phyloP scores from a whole-genome alignment of 2,329 filamentous ascomycete genomes.

The Penicillium sp. region DNA sequence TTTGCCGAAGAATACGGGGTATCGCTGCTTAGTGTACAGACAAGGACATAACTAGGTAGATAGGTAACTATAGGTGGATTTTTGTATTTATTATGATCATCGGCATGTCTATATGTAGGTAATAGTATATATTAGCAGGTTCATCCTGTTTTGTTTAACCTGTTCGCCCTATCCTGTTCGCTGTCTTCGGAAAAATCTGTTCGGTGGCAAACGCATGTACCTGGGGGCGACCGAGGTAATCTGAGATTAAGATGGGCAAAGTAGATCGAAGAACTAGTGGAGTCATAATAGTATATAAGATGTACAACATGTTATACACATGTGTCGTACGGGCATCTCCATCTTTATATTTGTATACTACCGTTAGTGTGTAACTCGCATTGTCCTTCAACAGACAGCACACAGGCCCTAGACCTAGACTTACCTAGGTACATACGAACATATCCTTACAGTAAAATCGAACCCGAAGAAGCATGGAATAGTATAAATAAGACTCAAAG shows the following conservation, averaged over 20 bases:
- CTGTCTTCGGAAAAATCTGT: constrained; percentile 9
- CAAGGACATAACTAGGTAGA: not conserved
- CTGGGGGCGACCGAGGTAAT: constrained; percentile 3
- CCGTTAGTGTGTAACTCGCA: not conserved
- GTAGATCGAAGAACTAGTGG: not conserved
- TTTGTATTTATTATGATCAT: not conserved
- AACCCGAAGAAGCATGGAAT: not conserved
- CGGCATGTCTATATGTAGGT: not conserved
- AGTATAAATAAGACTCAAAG: not conserved
- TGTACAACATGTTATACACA: not conserved
- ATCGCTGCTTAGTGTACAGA: not conserved
- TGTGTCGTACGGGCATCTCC: not conserved
- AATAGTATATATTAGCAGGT: not conserved
- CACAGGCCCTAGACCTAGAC: too few species aligned
- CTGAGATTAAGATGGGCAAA: not conserved
- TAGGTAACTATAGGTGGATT: too few species aligned
- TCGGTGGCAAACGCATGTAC: constrained; percentile 14
- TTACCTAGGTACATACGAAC: not conserved
- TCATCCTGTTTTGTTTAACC: not conserved
- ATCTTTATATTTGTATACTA: not conserved
- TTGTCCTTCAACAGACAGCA: not conserved
- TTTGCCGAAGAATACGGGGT: constrained; percentile 12
- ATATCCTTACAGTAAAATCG: not conserved
- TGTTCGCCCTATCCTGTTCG: not conserved
- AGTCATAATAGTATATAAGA: not conserved